phyloP scores from a whole-genome alignment of 2,329 filamentous ascomycete genomes.

The Cordyceps fumosorosea region DNA sequence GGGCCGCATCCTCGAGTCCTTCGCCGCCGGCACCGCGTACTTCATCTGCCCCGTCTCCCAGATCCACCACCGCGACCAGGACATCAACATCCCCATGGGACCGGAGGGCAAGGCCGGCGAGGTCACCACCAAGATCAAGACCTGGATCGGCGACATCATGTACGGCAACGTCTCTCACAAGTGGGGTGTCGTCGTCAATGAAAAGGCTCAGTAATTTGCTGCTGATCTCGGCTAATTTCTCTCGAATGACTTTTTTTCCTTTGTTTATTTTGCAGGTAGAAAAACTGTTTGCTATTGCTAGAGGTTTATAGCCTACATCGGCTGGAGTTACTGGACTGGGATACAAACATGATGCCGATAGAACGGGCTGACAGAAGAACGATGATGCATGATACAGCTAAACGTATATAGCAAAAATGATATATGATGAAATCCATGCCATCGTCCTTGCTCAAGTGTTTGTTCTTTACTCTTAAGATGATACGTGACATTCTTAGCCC shows the following conservation, averaged over 20 bases:
- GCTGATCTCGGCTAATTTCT: background rate
- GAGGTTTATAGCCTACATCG: slow-evolving; percentile 10
- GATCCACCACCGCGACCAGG: slow-evolving; percentile 60
- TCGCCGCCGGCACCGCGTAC: slow-evolving; percentile 80
- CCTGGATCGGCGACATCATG: slow-evolving; percentile 66
- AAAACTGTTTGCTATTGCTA: slow-evolving; percentile 5
- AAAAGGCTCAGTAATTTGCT: slow-evolving; percentile 37
- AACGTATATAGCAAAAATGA: slow-evolving; percentile 11
- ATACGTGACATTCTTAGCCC: background rate
- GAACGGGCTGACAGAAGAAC: background rate
- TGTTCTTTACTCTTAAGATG: too few relatives aligned
- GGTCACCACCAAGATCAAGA: slow-evolving; percentile 58
- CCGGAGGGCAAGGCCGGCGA: slow-evolving; percentile 41
- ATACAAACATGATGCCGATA: slow-evolving; percentile 4
- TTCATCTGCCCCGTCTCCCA: slow-evolving; percentile 63
- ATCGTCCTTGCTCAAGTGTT: background rate
- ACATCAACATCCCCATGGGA: slow-evolving; percentile 57
- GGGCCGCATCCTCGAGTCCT: slow-evolving; percentile 74
- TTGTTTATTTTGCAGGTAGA: slow-evolving; percentile 1
- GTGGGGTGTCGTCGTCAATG: slow-evolving; percentile 63
- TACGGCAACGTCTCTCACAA: slow-evolving; percentile 62
- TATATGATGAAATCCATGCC: background rate
- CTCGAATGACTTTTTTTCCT: background rate
- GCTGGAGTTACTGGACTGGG: slow-evolving; percentile 12
- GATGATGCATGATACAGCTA: background rate